Evolutionary conservation across 1,139 yeast species (phyloP).

Genomic region (Tardiomyces depauwii): DNA sequence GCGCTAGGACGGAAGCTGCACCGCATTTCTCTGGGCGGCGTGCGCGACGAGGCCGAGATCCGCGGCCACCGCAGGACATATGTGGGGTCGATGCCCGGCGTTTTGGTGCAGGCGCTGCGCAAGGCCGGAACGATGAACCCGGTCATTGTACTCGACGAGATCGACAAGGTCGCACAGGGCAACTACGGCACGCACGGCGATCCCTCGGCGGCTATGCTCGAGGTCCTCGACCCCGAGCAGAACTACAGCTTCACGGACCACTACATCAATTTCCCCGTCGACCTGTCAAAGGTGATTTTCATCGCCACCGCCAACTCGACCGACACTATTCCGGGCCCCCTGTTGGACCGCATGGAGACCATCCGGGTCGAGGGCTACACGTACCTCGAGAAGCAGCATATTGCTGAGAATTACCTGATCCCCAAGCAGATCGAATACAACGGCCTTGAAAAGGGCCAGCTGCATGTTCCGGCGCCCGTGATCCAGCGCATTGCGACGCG

Average conservation of each 20-base stretch:
- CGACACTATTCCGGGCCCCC: conserved; percentile 62
- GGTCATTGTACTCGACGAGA: conserved; percentile 78
- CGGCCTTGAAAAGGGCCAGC: conserved; percentile 49
- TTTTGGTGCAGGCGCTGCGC: conserved; percentile 66
- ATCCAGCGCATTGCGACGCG: conserved; percentile 47
- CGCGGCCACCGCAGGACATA: conserved; percentile 90
- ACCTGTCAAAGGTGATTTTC: conserved; percentile 72
- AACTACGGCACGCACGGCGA: conserved; percentile 54
- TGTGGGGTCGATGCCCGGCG: conserved; percentile 92
- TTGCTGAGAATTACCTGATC: conserved; percentile 57
- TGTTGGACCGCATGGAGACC: conserved; percentile 79
- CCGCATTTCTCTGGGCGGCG: conserved; percentile 78
- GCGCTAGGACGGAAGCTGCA: conserved; percentile 73
- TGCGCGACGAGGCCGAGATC: conserved; percentile 82
- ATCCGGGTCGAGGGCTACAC: conserved; percentile 77
- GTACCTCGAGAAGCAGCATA: conserved; percentile 63
- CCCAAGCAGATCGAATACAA: conserved; percentile 72
- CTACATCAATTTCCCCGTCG: conserved; percentile 80
- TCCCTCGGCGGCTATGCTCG: conserved; percentile 84
- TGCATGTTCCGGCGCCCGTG: conserved; percentile 16
- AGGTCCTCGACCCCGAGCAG: conserved; percentile 88
- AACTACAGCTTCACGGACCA: conserved; percentile 72
- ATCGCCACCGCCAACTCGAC: conserved; percentile 88
- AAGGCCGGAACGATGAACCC: conserved; percentile 79
- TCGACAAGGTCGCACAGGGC: conserved; percentile 59